Evolutionary conservation across 345 rosid species (phyloP), one percentile per base, ranked within the genome.

Genomic region (Rhizophora mangle): DNA sequence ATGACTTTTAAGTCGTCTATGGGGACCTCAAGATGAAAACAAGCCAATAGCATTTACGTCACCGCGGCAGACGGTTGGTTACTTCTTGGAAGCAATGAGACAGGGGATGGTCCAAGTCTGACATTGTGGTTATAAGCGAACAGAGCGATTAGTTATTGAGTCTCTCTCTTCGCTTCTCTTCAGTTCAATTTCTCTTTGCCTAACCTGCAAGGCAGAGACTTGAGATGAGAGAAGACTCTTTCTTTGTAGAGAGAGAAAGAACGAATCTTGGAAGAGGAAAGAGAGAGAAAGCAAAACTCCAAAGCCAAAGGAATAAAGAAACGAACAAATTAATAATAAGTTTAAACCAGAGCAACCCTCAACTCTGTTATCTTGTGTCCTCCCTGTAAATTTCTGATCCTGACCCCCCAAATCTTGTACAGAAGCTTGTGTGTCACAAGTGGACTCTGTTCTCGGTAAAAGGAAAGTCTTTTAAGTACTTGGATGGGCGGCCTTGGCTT

Each of bases 151-250:
- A 66, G 88, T 80, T 78, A 72, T 76, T 52, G 79, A 76, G 86
- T 82, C 83, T 70, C 77, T 10, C 60, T 15, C 60, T 24, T 8
- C 29, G 2, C 21, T 26, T 79, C 78, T 13, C 62, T 69, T 75
- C 73, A 69, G 76, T 73, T 79, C 84, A 77, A 74, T 83, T 67
- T 72, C 85, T 56, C 60, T 56, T n/a, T 56, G 26, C 80, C 86
- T 74, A 74, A 64, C 82, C 85, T 83, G 81, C 84, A 65, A 77
- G 84, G 84, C 53, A 67, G 65, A 58, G 65, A 51, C 49, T 43
- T 13, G 49, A 32, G 51, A 13, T 13, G 49, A 62, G 51, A 13
- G 13, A 26, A 18, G 26, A 32, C 5, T 36, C 27, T 29, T 47
- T 65, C 70, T 52, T 59, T 70, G 30, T 6, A 4, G 32, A 70